A percentile compares a stretch with the other conserved stretches of the same genome.
Evolutionary conservation across 257 asterid genomes (phyloP).

Genomic region (Solanum medicagineum): DNA sequence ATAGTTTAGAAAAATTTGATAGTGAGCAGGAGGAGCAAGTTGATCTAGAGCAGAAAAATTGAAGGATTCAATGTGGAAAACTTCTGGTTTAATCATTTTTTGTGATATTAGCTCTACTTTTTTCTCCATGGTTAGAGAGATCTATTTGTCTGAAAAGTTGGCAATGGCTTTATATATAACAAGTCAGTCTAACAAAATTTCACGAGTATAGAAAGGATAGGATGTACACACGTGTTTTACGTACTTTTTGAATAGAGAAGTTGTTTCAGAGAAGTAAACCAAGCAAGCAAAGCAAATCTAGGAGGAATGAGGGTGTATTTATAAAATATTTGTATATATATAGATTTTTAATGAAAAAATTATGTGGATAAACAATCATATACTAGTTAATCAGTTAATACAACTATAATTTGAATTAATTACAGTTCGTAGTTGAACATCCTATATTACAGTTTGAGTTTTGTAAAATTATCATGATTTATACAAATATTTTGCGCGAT

Average conservation of each 20-base stretch:
- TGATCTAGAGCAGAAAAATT: neutral
- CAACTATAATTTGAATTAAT: too few species aligned
- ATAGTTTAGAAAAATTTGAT: neutral
- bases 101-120: neutral
- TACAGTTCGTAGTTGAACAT: too few species aligned
- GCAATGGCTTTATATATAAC: neutral
- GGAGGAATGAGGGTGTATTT: neutral
- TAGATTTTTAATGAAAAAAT: too few species aligned
- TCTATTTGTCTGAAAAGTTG: neutral
- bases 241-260: too few species aligned
- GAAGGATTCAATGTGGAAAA: neutral
- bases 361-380: too few species aligned
- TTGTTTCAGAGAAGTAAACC: too few species aligned
- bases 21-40: neutral
- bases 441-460: too few species aligned
- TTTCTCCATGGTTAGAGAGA: neutral
- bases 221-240: neutral
- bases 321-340: neutral
- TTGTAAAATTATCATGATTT: too few species aligned
- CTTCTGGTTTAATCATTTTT: neutral
- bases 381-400: too few species aligned
- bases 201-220: rapidly evolving
- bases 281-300: too few species aligned
- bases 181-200: neutral
- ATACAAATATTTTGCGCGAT: too few species aligned